phyloP scores from a whole-genome alignment of 768 basidiomycete genomes.

The Russula sp. region DNA sequence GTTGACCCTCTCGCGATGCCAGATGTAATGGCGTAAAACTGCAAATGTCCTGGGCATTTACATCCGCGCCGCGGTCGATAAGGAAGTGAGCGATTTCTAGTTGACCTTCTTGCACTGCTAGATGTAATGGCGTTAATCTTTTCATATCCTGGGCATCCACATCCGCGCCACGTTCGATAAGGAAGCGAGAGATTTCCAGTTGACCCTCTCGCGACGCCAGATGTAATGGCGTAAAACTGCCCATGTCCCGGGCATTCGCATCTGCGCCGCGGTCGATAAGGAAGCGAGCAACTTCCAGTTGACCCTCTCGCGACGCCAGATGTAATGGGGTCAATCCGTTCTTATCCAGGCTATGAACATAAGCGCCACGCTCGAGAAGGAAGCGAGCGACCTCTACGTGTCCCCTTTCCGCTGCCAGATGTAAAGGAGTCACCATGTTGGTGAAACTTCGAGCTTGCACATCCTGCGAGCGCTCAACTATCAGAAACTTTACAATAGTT shows the following conservation, averaged over 20 bases:
- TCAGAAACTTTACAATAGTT: neutral
- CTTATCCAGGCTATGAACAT: neutral
- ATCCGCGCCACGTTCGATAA: neutral
- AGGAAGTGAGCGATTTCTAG: too few relatives aligned
- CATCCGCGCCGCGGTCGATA: too few relatives aligned
- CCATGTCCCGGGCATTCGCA: neutral
- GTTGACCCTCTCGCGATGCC: too few relatives aligned
- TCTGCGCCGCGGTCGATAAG: neutral
- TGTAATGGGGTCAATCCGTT: neutral
- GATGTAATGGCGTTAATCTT: neutral
- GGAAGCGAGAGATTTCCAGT: neutral
- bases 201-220: neutral
- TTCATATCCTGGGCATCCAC: neutral
- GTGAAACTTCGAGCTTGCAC: neutral
- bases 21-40: too few relatives aligned
- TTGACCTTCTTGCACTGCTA: too few relatives aligned
- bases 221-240: neutral
- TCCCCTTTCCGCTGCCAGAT: neutral
- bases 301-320: neutral
- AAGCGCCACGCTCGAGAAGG: neutral
- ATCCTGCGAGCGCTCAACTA: neutral
- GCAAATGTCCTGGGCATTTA: too few relatives aligned
- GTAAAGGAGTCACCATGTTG: neutral
- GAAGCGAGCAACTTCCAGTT: neutral
- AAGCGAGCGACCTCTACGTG: neutral